Base-by-base conservation (phyloP, 2,329 filamentous ascomycete genomes). In the Apiospora pterosperma region DNA sequence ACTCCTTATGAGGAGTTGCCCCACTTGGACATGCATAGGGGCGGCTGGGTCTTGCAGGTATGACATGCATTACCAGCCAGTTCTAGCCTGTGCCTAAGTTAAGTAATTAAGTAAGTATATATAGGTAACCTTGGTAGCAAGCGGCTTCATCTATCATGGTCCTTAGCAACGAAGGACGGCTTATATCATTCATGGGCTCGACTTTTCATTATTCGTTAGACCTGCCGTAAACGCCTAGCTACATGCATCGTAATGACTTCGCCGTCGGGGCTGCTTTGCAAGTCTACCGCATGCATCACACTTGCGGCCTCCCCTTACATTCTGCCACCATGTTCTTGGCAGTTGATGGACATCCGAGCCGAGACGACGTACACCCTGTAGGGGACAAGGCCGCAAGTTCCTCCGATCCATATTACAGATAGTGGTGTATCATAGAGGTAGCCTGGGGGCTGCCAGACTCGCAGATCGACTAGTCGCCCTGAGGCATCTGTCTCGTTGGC, bases 401-500 rank as follows among this genome's bases (percentile, higher is more conserved):
- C 25, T 31, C 25, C 7, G 14, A 16, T 4, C 48, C 48, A 55
- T 55, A n/a, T 7, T 55, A 55, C 48, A 31, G 25, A 55, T 34
- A 28, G 48, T n/a, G 8, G 25, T n/a, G 19, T 55, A 55, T 31
- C 28, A 34, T 48, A 34, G 25, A 55, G 48, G 8, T 31, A 8
- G 16, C 48, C 48, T 34, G 5, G 48, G n/a, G 34, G 14, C 16
- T 19, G 19, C 28, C 28, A 34, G 21, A 21, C 25, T 12, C 10
- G 48, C 16, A 21, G 48, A 31, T 34, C 25, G 48, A 25, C n/a
- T 52, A 72, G 25, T 74, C 67, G 25, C 69, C 72, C 55, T 75
- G 73, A 44, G 65, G 39, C 38, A 72, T 64, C 61, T 76, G 73
- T 68, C 84, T 79, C 70, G 85, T 80, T 34, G 83, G 81, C 55